phyloP scores from a whole-genome alignment of 257 asterid genomes.

The Fraxinus anomala region DNA sequence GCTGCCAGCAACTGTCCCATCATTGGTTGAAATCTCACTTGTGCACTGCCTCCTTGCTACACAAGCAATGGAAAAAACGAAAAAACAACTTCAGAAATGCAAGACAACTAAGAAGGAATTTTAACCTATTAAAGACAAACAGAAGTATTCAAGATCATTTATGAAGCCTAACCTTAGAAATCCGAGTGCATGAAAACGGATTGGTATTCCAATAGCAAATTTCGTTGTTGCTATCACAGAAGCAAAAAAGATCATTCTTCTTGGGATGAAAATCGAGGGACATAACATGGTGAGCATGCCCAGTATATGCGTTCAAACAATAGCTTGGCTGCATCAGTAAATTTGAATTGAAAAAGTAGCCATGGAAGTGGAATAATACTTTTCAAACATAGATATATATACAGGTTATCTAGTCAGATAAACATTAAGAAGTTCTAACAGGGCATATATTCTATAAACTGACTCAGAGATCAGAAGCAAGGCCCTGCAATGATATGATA shows the following conservation, averaged over 20 bases:
- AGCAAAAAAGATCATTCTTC: conserved; percentile 84
- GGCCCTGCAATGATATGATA: background rate
- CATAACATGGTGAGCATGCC: conserved; percentile 74
- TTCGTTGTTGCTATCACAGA: conserved; percentile 81
- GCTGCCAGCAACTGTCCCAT: conserved; percentile 88
- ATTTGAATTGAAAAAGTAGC: conserved; percentile 25
- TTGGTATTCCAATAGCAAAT: conserved; percentile 71
- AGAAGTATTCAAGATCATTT: conserved; percentile 9
- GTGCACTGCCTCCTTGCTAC: conserved; percentile 96
- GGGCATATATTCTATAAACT: background rate
- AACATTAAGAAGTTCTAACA: background rate
- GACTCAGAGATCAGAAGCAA: background rate
- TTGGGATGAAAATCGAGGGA: conserved; percentile 96
- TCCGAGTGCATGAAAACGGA: conserved; percentile 68
- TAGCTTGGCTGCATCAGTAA: conserved; percentile 73
- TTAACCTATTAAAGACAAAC: background rate
- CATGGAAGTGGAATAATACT: background rate
- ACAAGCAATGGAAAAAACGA: conserved; percentile 18
- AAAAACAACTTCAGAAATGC: conserved; percentile 10
- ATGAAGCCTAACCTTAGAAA: conserved; percentile 63
- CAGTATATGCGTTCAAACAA: conserved; percentile 80
- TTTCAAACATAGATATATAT: background rate
- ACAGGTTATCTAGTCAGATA: background rate
- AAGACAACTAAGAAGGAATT: background rate
- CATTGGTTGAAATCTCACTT: conserved; percentile 92